Percentiles rank a stretch among this genome's conserved stretches.
These are phyloP conservation scores for Lavandula angustifolia DNA, from an alignment of 257 asterid species.

Conservation along the genomic window DNA sequence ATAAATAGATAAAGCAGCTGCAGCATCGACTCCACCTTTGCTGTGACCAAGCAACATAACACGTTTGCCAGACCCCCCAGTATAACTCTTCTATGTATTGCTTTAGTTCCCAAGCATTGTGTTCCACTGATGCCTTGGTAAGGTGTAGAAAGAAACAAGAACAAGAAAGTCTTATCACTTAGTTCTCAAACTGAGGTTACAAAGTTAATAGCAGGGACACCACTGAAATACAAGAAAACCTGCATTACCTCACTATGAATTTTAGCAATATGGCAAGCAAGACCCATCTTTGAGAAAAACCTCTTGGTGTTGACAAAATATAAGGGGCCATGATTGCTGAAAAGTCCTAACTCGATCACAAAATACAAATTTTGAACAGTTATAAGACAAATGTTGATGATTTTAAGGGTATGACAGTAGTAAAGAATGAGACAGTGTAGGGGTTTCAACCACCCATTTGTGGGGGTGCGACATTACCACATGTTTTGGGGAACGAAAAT, in stretches of 20 bases:
- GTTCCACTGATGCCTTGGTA: slow-evolving; percentile 82
- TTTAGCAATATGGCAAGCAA: slow-evolving; percentile 90
- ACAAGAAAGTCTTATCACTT: slow-evolving; percentile 10
- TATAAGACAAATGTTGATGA: slow-evolving; percentile 15
- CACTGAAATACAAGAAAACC: background rate
- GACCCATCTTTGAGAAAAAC: slow-evolving; percentile 89
- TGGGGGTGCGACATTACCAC: background rate
- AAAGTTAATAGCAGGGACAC: background rate
- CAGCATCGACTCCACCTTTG: slow-evolving; percentile 96
- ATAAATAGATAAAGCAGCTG: slow-evolving; percentile 91
- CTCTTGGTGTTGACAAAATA: slow-evolving; percentile 80
- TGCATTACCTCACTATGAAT: slow-evolving; percentile 81
- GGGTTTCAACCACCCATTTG: background rate
- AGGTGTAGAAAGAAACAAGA: slow-evolving; percentile 25
- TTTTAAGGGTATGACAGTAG: background rate
- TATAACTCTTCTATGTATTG: slow-evolving; percentile 86
- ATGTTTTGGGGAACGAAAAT: background rate
- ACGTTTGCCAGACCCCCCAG: slow-evolving; percentile 95
- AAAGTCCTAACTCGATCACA: slow-evolving; percentile 61
- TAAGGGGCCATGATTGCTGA: slow-evolving; percentile 90
- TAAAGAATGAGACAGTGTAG: background rate
- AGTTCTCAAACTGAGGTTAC: slow-evolving; percentile 1
- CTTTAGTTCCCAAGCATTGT: slow-evolving; percentile 92
- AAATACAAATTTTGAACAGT: slow-evolving; percentile 24
- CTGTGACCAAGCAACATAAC: slow-evolving; percentile 96